Conservation (phyloP, 2,329 filamentous ascomycete species). For the Colletotrichum paranaense region DNA sequence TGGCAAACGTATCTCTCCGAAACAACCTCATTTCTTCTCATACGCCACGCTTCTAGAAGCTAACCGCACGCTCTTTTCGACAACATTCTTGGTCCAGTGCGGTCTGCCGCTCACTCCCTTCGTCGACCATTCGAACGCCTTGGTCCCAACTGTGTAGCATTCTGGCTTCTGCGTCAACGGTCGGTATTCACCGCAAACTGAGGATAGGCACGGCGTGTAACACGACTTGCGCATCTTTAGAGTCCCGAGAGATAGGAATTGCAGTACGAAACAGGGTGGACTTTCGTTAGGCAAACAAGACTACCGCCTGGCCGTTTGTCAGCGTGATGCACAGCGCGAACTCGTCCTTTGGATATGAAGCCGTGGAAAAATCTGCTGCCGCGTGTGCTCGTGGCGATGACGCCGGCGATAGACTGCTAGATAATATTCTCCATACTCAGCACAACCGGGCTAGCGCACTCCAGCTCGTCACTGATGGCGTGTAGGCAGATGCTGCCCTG, state of each 20-base stretch:
- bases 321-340: too few species aligned
- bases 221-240: too few species aligned
- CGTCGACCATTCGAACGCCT: slow-evolving; percentile 89
- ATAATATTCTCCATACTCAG: too few species aligned
- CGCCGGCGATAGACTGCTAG: too few species aligned
- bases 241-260: too few species aligned
- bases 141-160: slow-evolving; percentile 76
- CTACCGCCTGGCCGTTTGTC: too few species aligned
- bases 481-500: slow-evolving; percentile 76
- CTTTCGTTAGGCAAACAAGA: too few species aligned
- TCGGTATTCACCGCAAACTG: slow-evolving; percentile 84
- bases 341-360: too few species aligned
- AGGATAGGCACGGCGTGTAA: slow-evolving; percentile 56
- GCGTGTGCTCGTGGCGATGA: too few species aligned
- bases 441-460: too few species aligned
- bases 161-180: slow-evolving; percentile 75
- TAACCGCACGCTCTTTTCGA: slow-evolving; percentile 71
- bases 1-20: slow-evolving; percentile 87
- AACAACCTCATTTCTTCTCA: slow-evolving; percentile 77
- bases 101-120: slow-evolving; percentile 83
- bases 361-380: too few species aligned
- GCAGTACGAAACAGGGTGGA: too few species aligned
- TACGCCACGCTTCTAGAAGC: slow-evolving; percentile 74
- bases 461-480: slow-evolving; percentile 33
- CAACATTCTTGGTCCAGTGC: slow-evolving; percentile 93